Evolutionary conservation across 768 basidiomycete species (phyloP), one percentile per base, ranked within the genome.

Genomic region (Cyclocybe aegerita): DNA sequence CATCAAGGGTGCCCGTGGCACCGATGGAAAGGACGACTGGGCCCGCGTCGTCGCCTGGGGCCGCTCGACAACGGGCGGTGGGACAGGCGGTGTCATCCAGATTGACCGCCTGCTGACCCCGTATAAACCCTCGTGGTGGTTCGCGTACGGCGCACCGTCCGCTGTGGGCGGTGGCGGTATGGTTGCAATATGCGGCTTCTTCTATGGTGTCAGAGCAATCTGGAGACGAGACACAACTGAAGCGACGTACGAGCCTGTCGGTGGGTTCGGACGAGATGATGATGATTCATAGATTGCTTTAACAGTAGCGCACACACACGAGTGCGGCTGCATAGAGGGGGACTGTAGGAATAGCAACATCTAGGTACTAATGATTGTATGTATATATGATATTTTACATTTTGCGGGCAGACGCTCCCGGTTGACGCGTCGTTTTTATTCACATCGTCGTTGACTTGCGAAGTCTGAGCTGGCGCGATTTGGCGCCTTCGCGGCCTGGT

Each of bases 181-280:
- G 29, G 37, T 80, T 29, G 53, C 81, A 8, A 89, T 93, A 53
- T 77, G 81, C 53, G 61, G 70, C 8, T 87, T 93, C 66, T 89
- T 92, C 68, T 82, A 82, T 62, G 85, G 77, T n/a, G 83, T 89
- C 15, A 73, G 82, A 50, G 68, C 72, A 47, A 64, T 90, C 45
- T 94, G 91, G 90, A 75, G 76, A 55, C 68, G 76, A 60, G 90
- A 91, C 64, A 81, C 81, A 48, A 87, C 83, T 31, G 88, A 93
- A 66, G 87, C 91, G 33, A 93, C 90, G 34, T 97, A 92, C 66
- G 93, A 96, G 65, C 93, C 94, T 16, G 69, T 88, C 34, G 93
- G 93, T 40, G 91, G 93, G 33, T 91, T 89, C 65, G 79, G 76
- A 33, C 72, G 72, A 42, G 82, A 80, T 49, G 78, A 82, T 50